Percentiles rank a stretch among this genome's conserved stretches.
These are phyloP conservation scores for Paracorniculantispora psalliotae DNA, from an alignment of 2,329 filamentous ascomycete species.

Conservation along the genomic window DNA sequence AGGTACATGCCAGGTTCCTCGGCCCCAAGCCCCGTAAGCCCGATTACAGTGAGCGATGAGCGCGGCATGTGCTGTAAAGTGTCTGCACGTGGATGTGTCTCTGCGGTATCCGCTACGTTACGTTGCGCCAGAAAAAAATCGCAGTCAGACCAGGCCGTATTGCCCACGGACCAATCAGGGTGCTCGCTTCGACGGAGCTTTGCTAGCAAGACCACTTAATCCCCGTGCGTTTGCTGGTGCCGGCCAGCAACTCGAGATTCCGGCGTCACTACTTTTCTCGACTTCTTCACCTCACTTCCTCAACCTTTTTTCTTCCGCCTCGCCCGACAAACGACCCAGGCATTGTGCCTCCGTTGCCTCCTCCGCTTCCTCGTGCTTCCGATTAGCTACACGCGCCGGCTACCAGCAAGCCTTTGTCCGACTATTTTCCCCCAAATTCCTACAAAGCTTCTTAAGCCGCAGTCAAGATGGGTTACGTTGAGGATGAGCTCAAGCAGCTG, in stretches of 20 bases:
- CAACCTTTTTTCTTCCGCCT: neutral
- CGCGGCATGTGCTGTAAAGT: neutral
- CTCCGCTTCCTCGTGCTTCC: neutral
- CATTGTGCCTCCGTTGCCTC: slow-evolving; percentile 17
- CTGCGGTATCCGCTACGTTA: slow-evolving; percentile 9
- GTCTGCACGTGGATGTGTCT: slow-evolving; percentile 3
- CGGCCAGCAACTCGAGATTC: slow-evolving; percentile 6
- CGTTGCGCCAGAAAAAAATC: slow-evolving; percentile 8
- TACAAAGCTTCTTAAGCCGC: slow-evolving; percentile 13
- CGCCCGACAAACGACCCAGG: slow-evolving; percentile 10
- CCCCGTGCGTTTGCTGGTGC: slow-evolving; percentile 9
- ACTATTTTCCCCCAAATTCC: neutral
- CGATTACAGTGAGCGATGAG: neutral
- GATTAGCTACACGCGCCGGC: slow-evolving; percentile 2
- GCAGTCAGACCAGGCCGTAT: neutral
- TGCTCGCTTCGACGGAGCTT: slow-evolving; percentile 5
- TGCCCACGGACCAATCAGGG: slow-evolving; percentile 7
- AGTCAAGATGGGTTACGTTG: slow-evolving; percentile 78
- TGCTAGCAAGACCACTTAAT: slow-evolving; percentile 3
- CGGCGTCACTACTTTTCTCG: slow-evolving; percentile 13
- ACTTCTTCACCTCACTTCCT: slow-evolving; percentile 9
- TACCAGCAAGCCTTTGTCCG: neutral
- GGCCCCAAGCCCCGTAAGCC: neutral
- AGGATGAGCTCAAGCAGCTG: slow-evolving; percentile 78
- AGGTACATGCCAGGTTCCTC: slow-evolving; percentile 6